Base-by-base conservation (phyloP, 164 flowering plant species). In the Dillenia suffruticosa region DNA sequence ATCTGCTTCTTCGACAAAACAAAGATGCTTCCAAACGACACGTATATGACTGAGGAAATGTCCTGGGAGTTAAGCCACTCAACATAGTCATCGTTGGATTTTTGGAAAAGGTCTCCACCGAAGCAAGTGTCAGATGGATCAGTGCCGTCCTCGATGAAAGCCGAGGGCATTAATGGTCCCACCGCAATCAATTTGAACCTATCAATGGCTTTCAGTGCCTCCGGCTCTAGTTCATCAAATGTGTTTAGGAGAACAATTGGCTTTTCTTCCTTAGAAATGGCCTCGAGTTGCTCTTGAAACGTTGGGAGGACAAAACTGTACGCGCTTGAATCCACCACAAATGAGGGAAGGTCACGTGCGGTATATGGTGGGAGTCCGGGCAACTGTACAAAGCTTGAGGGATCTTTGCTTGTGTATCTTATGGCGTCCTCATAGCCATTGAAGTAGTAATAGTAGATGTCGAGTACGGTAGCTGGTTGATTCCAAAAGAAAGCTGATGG, bases 91-190 rank as follows among this genome's bases (percentile, higher is more conserved):
- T 56, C 58, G 49, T 11, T 53, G 16, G 70, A 44, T 0, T 48
- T 45, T 2, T 59, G 16, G 45, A 76, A 63, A 45, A 77, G 32
- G 61, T 79, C 80, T 1, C 72, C 78, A 0, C 79, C 81, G 43
- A 57, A 67, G 0, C 72, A 68, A 3, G 26, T 61, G 14, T 77
- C 76, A 0, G 66, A 66, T 1, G 70, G 62, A 19, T 72, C 74
- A n/a, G 58, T 61, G 0, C 66, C 70, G 40, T 76, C 81, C 44
- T 57, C 66, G 9, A 70, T 60, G 65, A 69, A 76, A 6, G 76
- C 73, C 0, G 84, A 70, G 0, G 83, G 82, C 48, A 79, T 56
- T 63, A 81, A 52, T 3, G 91, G 90, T 6, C 89, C 89, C 9
- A 82, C 43, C 3, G 65, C 72, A 2, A 76, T 57, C 52, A 70